phyloP scores from a whole-genome alignment of 2,329 filamentous ascomycete genomes.

The Apiospora sp. region DNA sequence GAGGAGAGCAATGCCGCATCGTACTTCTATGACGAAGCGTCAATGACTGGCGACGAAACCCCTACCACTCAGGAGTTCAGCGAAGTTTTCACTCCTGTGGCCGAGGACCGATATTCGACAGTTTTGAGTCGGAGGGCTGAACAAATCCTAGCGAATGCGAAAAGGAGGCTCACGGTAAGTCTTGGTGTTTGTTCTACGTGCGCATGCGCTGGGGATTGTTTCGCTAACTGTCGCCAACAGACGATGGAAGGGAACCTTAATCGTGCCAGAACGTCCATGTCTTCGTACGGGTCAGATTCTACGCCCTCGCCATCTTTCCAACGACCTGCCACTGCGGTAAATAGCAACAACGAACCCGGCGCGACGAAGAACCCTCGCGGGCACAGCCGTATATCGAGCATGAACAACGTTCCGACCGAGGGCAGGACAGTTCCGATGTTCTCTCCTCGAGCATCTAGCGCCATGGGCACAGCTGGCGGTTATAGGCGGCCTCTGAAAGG shows the following conservation, averaged over 20 bases:
- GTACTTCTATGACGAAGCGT: constrained; percentile 55
- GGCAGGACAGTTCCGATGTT: constrained; percentile 49
- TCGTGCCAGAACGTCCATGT: constrained; percentile 73
- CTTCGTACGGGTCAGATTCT: constrained; percentile 52
- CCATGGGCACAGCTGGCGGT: constrained; percentile 65
- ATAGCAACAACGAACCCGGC: constrained; percentile 40
- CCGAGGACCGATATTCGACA: constrained; percentile 74
- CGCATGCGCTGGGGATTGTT: neutral
- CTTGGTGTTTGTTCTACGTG: neutral
- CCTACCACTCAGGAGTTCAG: constrained; percentile 38
- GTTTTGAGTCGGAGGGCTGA: constrained; percentile 85
- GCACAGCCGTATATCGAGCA: constrained; percentile 69
- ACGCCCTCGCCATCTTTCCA: constrained; percentile 60
- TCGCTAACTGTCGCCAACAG: constrained; percentile 54
- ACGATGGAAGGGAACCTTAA: constrained; percentile 93
- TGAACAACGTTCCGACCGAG: constrained; percentile 60
- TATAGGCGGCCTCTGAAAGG: constrained; percentile 59
- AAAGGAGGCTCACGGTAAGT: constrained; percentile 84
- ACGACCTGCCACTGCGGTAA: constrained; percentile 48
- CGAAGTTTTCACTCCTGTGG: constrained; percentile 38
- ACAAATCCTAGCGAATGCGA: constrained; percentile 90
- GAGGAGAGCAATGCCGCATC: constrained; percentile 71
- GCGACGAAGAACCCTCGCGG: constrained; percentile 45
- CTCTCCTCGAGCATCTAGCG: constrained; percentile 69
- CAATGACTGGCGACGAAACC: constrained; percentile 41